Evolutionary conservation across 2,329 filamentous ascomycete species (phyloP), one percentile per base, ranked within the genome.

Genomic region (Diplodia corticola): DNA sequence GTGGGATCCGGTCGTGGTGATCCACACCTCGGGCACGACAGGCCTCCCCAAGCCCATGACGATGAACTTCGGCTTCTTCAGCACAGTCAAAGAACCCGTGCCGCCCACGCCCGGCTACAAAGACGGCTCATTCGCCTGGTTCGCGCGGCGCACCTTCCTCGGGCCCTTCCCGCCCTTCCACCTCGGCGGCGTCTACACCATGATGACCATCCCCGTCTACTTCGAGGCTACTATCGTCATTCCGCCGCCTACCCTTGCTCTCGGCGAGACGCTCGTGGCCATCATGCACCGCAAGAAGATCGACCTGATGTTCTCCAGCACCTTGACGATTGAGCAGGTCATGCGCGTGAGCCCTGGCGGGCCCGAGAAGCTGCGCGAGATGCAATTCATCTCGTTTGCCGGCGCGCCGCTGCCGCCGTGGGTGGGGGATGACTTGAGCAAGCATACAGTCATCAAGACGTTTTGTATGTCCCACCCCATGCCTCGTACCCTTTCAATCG

Each of bases 11-110:
- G 48, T 73, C 10, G 67, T 71, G 0, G 68, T 76, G 2, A 26
- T 78, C 49, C 75, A 76, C 63, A 75, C 76, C 0, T 77, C 74
- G 12, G 75, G 75, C 1, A 73, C 75, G 0, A 79, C 75, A 0
- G 76, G 77, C 6, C 63, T 73, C 9, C 77, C 76, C 0, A 78
- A 78, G 49, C 73, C 75, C 0, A 69, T 78, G 24, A 50, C 48
- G 6, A 50, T 26, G 48, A 50, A 50, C 24, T 50, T 50, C 13
- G 48, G 48, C 5, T 50, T 50, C 48, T 50, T 50, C 48, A 26
- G 20, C 12, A 28, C 24, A 9, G 15, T 3, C 15, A 3, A 15
- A 4, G 48, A 50, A 15, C 48, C 48, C 2, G 22, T 50, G 3
- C 24, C 48, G 13, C 24, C 48, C 2, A 13, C 17, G 2, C 48